Conservation (phyloP, 2,329 filamentous ascomycete species). For the Celoporthe dispersa region DNA sequence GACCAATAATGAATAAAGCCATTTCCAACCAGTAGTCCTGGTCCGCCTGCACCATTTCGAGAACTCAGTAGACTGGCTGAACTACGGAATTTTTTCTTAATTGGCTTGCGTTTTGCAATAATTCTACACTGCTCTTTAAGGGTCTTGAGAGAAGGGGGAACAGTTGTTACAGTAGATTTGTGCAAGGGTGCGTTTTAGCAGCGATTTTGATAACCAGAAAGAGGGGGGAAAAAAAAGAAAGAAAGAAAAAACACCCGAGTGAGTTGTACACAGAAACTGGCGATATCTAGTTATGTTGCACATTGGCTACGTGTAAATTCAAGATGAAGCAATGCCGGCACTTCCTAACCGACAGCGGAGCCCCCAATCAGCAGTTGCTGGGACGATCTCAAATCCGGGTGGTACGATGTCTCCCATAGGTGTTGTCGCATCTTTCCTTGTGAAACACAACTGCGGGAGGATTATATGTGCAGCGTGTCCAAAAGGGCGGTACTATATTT, state of each 20-base stretch:
- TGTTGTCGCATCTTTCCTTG: neutral
- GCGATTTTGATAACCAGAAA: too few species aligned
- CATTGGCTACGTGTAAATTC: too few species aligned
- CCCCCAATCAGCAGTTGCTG: neutral
- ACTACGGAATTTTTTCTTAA: too few species aligned
- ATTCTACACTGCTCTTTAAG: too few species aligned
- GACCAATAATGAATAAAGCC: too few species aligned
- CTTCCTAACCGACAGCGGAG: neutral
- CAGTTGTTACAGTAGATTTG: neutral
- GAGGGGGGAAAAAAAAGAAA: neutral
- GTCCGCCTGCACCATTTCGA: too few species aligned
- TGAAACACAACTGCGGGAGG: neutral
- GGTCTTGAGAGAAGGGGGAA: too few species aligned
- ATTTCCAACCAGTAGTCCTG: too few species aligned
- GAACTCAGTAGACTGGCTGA: too few species aligned
- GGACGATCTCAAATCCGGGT: neutral
- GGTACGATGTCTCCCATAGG: neutral
- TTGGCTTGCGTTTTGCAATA: too few species aligned
- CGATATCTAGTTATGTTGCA: neutral
- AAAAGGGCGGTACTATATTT: neutral
- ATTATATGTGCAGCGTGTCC: neutral
- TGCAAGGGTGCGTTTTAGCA: neutral
- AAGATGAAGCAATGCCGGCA: neutral
- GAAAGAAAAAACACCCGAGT: neutral
- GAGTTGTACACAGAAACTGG: neutral